These are phyloP conservation scores for Trebouxia sp. DNA, from an alignment of 139 green algal genomes.

Conservation along the genomic window DNA sequence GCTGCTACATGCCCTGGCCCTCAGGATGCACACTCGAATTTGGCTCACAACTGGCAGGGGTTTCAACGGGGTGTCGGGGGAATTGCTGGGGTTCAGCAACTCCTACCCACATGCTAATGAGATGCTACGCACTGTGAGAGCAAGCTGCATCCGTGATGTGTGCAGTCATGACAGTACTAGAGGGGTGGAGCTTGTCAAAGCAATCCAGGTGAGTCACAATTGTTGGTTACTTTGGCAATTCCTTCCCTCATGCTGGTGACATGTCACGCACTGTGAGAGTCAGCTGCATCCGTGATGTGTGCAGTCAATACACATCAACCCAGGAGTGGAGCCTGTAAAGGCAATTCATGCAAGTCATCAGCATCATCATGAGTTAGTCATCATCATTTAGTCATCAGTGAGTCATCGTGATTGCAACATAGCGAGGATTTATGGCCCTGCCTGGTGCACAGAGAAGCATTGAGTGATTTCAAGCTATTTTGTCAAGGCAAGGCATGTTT, in stretches of 20 bases:
- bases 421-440: no score
- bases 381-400: no score
- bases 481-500: no score
- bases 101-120: not conserved
- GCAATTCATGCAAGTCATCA: no score
- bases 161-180: slow-evolving; percentile 21
- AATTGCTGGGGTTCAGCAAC: not conserved
- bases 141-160: not conserved
- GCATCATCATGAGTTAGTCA: no score
- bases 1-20: not conserved
- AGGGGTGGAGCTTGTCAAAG: slow-evolving; percentile 4
- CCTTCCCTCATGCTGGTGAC: not conserved
- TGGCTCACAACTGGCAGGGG: slow-evolving; percentile 14
- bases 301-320: no score
- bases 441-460: no score
- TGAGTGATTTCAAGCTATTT: no score
- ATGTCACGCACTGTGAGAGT: not conserved
- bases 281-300: not conserved
- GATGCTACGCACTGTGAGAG: not conserved
- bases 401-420: no score
- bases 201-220: not conserved
- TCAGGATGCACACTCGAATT: slow-evolving; percentile 7
- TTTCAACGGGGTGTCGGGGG: not conserved
- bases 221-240: not conserved
- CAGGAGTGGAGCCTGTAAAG: no score